phyloP scores from a whole-genome alignment of 305 asterid species.

The Ilex paraguariensis region DNA sequence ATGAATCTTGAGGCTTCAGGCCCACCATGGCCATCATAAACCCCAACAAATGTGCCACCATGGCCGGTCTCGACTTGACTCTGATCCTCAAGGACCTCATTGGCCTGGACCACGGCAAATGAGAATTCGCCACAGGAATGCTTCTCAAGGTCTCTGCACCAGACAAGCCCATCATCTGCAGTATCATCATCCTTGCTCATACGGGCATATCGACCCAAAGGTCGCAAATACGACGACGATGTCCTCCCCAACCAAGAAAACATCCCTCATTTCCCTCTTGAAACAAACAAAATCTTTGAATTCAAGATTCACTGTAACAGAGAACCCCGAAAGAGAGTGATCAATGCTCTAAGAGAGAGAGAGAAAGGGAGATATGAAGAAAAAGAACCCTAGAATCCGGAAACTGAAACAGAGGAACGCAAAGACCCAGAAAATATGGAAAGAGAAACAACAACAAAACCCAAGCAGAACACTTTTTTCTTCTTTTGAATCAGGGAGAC shows the following conservation, averaged over 20 bases:
- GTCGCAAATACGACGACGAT: constrained; percentile 49
- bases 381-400: too few species aligned
- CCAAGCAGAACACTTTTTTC: too few species aligned
- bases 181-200: constrained; percentile 56
- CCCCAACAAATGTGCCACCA: constrained; percentile 59
- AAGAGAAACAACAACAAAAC: too few species aligned
- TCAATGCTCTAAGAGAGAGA: too few species aligned
- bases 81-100: constrained; percentile 61
- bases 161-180: constrained; percentile 47
- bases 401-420: too few species aligned
- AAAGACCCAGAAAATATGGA: too few species aligned
- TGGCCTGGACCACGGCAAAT: constrained; percentile 69
- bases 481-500: too few species aligned
- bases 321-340: too few species aligned
- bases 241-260: constrained; percentile 59
- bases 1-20: constrained; percentile 55
- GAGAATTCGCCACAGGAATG: constrained; percentile 72
- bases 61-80: constrained; percentile 68
- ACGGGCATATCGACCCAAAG: constrained; percentile 62
- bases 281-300: too few species aligned
- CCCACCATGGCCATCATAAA: constrained; percentile 88
- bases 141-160: constrained; percentile 71
- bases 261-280: constrained; percentile 26
- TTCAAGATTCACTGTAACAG: too few species aligned
- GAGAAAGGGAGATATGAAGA: too few species aligned